Percentiles rank a stretch among this genome's conserved stretches.
phyloP scores from a whole-genome alignment of 2,329 filamentous ascomycete genomes.

The Phaeosphaeriaceae sp. region DNA sequence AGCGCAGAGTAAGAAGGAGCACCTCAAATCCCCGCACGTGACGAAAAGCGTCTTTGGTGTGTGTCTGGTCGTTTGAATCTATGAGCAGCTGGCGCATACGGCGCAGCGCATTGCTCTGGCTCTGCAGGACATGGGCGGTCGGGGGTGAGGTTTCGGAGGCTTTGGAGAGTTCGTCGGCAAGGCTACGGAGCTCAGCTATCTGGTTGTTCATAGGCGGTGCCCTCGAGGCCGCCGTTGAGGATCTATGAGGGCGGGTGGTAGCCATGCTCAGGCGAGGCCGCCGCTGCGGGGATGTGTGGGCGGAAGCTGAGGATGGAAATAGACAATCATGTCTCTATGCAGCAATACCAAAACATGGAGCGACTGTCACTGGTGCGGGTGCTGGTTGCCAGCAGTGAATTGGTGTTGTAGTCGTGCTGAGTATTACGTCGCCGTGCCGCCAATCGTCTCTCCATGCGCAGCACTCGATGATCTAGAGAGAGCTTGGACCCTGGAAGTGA shows the following conservation, averaged over 20 bases:
- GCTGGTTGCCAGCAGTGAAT: constrained; percentile 1
- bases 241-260: constrained; percentile 45
- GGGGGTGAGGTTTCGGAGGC: constrained; percentile 39
- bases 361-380: constrained; percentile 2
- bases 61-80: constrained; percentile 57
- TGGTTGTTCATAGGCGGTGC: constrained; percentile 65
- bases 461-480: constrained; percentile 17
- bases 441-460: not conserved
- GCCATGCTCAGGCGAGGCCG: constrained; percentile 44
- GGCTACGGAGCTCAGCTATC: constrained; percentile 48
- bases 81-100: constrained; percentile 72
- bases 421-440: not conserved
- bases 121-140: constrained; percentile 41
- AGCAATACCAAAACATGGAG: constrained; percentile 14
- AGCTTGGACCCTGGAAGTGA: constrained; percentile 28
- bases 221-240: constrained; percentile 48
- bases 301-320: constrained; percentile 25
- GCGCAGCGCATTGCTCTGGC: constrained; percentile 62
- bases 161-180: constrained; percentile 45
- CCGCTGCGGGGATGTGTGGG: constrained; percentile 34
- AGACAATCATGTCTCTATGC: constrained; percentile 40
- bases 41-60: constrained; percentile 81
- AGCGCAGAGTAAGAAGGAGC: constrained; percentile 73
- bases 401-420: not conserved
- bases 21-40: constrained; percentile 80